Evolutionary conservation across 139 green algal genomes (phyloP).

Genomic region (Chlamydomonas sphaeroides): DNA sequence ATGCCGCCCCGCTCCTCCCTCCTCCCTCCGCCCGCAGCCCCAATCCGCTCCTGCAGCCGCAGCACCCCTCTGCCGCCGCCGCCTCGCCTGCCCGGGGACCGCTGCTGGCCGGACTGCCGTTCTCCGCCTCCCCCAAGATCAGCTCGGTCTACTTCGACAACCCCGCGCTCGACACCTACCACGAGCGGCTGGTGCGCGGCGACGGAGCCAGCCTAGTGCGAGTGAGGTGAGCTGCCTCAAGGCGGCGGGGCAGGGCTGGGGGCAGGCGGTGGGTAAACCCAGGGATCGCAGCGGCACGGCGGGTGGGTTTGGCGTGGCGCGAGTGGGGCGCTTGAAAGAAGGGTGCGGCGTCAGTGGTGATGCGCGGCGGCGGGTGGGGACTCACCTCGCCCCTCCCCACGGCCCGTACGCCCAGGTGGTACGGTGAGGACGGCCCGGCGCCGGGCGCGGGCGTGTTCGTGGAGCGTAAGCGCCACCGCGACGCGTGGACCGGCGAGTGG

Average conservation of each 20-base stretch:
- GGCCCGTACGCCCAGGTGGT: constrained; percentile 24
- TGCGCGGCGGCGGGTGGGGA: too few species aligned
- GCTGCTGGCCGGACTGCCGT: not conserved
- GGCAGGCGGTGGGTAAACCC: too few species aligned
- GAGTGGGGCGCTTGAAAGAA: too few species aligned
- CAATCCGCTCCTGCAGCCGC: not conserved
- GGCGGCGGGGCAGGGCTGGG: too few species aligned
- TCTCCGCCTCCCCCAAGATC: constrained; percentile 2
- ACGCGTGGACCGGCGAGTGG: constrained; percentile 74
- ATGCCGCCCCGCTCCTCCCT: too few species aligned
- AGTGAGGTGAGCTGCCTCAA: constrained; percentile 74
- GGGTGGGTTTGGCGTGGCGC: too few species aligned
- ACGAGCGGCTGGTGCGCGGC: constrained; percentile 65
- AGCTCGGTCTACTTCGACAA: constrained; percentile 82
- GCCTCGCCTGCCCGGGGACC: too few species aligned
- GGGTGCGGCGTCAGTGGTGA: too few species aligned
- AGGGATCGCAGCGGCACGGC: too few species aligned
- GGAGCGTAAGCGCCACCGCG: constrained; percentile 87
- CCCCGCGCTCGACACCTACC: constrained; percentile 69
- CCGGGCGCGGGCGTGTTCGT: constrained; percentile 68
- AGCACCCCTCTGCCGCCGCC: too few species aligned
- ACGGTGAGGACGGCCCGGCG: not conserved
- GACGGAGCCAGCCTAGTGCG: constrained; percentile 73
- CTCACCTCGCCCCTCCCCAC: not conserved
- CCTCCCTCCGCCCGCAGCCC: too few species aligned